Conservation (phyloP, 768 basidiomycete genomes). For the Rhizopogon vesiculosus region DNA sequence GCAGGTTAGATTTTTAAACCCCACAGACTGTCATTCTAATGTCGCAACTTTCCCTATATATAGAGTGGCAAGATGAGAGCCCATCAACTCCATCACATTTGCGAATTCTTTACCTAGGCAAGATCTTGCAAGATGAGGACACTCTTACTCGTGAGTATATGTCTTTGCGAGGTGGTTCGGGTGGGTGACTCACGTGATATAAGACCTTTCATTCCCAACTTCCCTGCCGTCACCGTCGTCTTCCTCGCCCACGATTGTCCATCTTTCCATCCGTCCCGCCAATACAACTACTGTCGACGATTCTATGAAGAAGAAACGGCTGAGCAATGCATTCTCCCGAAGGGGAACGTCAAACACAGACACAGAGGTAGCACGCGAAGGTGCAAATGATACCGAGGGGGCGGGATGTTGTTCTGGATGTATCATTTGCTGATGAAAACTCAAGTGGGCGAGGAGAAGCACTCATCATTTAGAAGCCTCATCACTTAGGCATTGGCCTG, state of each 20-base stretch:
- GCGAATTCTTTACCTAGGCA: conserved; percentile 71
- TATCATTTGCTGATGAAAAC: conserved; percentile 29
- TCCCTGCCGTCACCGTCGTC: conserved; percentile 25
- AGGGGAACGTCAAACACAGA: conserved; percentile 10
- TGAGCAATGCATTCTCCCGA: conserved; percentile 23
- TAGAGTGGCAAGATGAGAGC: conserved; percentile 77
- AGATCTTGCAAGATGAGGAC: conserved; percentile 82
- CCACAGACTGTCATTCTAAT: no score
- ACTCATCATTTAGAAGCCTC: neutral
- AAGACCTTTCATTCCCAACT: conserved; percentile 28
- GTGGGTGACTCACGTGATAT: neutral
- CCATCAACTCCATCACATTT: conserved; percentile 76
- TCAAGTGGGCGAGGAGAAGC: conserved; percentile 12
- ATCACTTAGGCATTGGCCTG: neutral
- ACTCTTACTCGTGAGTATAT: conserved; percentile 56
- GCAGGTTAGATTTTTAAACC: conserved; percentile 38
- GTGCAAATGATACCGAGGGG: conserved; percentile 16
- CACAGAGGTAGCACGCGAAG: conserved; percentile 5
- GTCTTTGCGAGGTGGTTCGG: neutral
- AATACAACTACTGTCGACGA: conserved; percentile 47
- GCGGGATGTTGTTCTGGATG: conserved; percentile 35
- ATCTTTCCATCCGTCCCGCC: conserved; percentile 65
- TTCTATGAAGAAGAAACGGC: conserved; percentile 45
- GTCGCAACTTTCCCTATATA: neutral
- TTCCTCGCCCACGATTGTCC: conserved; percentile 57